Evolutionary conservation across 1,284 basidiomycete species (phyloP), one percentile per base, ranked within the genome.

Genomic region (Phlebopus sp.): DNA sequence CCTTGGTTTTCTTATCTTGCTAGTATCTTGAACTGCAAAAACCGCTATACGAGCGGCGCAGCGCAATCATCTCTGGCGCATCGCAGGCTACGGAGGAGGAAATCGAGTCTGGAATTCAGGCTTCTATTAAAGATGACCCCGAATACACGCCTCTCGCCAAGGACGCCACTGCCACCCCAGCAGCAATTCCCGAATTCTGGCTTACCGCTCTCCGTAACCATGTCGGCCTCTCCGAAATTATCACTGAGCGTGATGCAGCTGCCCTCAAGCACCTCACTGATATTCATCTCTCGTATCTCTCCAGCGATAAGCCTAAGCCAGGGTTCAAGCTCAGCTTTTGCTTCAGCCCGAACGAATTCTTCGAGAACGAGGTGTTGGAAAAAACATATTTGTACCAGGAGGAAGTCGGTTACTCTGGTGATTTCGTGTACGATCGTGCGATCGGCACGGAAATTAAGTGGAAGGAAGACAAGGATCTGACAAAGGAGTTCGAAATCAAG

Each of bases 401-500:
- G 60, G 89, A 95, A 68, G 88, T 97, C 39, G 93, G 92, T 25
- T 96, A 95, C 72, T 81, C 84, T 29, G 95, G 95, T 58, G 95
- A 97, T 74, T 95, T 96, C 63, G 84, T 96, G 47, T 98, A 96
- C 70, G 93, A 97, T 76, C 86, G 84, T 56, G 92, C 95, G 47
- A 84, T 90, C 63, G 95, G 94, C 15, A 86, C 84, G 49, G 81
- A 86, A 64, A 95, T 99, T 72, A 84, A 88, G 67, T 98, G 96
- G 96, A 97, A 96, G 75, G 93, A 93, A 69, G 96, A 97, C 62
- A 96, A 96, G 76, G 92, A 99, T 73, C 77, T 98, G 51, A 98
- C 95, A 46, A 94, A 95, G 75, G 91, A 92, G 75, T 88, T 93
- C 60, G 96, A 98, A 76, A 95, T 97, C 69, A 97, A 97, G 82